phyloP scores from a whole-genome alignment of 495 filamentous ascomycete genomes.

The Hypoxylon subgilvum region DNA sequence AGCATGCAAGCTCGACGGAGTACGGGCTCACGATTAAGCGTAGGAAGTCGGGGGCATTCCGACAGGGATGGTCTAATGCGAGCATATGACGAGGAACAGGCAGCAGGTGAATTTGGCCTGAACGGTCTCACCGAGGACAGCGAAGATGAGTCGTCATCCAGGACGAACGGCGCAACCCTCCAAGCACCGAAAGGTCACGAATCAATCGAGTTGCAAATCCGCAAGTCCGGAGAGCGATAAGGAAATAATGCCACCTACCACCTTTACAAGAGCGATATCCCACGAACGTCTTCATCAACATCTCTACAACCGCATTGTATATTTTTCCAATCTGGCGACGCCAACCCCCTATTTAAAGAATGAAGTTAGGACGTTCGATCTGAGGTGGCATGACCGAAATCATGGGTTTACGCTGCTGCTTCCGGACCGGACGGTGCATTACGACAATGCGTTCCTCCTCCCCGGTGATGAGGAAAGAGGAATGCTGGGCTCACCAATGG shows the following conservation, averaged over 20 bases:
- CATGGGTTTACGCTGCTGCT: constrained; percentile 35
- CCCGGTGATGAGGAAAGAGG: constrained; percentile 4
- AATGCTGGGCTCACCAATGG: constrained; percentile 20
- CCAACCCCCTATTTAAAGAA: constrained; percentile 17
- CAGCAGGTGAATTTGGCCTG: constrained; percentile 62
- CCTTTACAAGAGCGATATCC: neutral
- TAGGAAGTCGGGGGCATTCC: constrained; percentile 63
- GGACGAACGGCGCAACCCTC: constrained; percentile 37
- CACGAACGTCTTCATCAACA: constrained; percentile 4
- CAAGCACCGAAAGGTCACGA: constrained; percentile 39
- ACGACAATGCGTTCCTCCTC: constrained; percentile 10
- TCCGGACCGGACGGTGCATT: constrained; percentile 33
- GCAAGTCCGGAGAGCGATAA: constrained; percentile 41
- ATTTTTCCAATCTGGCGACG: constrained; percentile 28
- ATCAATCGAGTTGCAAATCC: constrained; percentile 51
- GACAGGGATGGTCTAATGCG: constrained; percentile 84
- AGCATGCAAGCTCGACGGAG: constrained; percentile 87
- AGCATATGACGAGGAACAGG: constrained; percentile 78
- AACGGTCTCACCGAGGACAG: constrained; percentile 73
- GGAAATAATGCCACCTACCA: neutral
- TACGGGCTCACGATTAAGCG: constrained; percentile 57
- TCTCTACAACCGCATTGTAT: constrained; percentile 41
- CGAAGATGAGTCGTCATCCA: constrained; percentile 58
- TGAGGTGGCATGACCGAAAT: constrained; percentile 41
- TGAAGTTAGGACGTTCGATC: constrained; percentile 36